Conservation (phyloP, 208 protist genomes). For the Trichomonas vaginalis region DNA sequence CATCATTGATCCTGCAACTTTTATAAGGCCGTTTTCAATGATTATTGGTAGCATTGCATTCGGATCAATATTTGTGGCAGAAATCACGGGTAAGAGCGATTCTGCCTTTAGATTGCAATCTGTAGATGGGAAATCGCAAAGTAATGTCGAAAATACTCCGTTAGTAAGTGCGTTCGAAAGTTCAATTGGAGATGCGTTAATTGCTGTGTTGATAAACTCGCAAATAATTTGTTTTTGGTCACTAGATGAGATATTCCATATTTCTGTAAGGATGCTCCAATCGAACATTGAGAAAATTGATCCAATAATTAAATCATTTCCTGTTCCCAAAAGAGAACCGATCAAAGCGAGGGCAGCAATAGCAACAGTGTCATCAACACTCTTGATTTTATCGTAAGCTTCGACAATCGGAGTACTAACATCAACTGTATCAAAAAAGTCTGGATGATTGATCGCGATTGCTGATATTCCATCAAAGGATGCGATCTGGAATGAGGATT, state of each 20-base stretch:
- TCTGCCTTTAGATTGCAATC: neutral
- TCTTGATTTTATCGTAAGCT: neutral
- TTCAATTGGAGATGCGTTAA: neutral
- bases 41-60: neutral
- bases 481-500: neutral
- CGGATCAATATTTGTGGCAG: neutral
- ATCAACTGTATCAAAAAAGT: neutral
- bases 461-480: neutral
- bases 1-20: neutral
- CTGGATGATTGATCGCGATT: neutral
- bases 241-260: neutral
- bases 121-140: neutral
- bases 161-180: neutral
- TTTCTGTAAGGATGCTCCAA: neutral
- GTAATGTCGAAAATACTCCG: neutral
- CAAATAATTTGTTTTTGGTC: neutral
- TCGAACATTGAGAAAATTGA: neutral
- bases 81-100: neutral
- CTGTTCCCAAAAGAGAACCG: neutral
- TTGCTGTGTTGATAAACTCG: neutral
- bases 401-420: neutral
- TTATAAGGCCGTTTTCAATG: neutral
- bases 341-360: neutral
- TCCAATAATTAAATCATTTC: neutral
- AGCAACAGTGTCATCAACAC: neutral